Percentiles rank a stretch among this genome's conserved stretches.
Conservation (phyloP, 2,329 filamentous ascomycete genomes). For the Reticulascus tulasneorum region DNA sequence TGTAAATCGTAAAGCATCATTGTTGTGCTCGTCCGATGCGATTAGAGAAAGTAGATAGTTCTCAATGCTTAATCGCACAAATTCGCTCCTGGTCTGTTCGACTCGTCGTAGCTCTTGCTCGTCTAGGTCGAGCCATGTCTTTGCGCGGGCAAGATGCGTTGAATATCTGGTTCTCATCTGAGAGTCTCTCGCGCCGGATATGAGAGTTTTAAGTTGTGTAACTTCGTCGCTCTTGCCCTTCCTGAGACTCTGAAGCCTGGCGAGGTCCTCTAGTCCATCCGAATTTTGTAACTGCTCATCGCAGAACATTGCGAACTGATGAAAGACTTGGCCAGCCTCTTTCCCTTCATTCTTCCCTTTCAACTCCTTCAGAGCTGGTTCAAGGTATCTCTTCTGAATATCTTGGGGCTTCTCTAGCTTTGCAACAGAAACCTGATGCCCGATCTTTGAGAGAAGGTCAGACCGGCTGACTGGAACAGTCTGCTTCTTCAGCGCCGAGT, state of each 20-base stretch:
- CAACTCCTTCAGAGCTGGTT: conserved; percentile 78
- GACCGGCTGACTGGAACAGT: conserved; percentile 69
- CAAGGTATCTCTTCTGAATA: conserved; percentile 82
- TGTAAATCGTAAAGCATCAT: conserved; percentile 86
- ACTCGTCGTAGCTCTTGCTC: conserved; percentile 80
- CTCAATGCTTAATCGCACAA: conserved; percentile 83
- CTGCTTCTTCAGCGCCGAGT: conserved; percentile 61
- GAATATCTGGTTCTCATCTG: conserved; percentile 54
- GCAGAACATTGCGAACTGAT: conserved; percentile 93
- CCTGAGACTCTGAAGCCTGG: conserved; percentile 72
- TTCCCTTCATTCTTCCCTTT: conserved; percentile 62
- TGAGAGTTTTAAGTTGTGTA: conserved; percentile 61
- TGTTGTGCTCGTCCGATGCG: conserved; percentile 84
- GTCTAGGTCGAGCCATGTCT: conserved; percentile 86
- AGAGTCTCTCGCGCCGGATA: conserved; percentile 45
- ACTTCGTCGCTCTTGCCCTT: conserved; percentile 81
- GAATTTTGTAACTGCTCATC: conserved; percentile 88
- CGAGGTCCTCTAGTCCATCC: conserved; percentile 79
- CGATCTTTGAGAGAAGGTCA: conserved; percentile 81
- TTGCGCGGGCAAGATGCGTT: conserved; percentile 66
- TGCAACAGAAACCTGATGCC: conserved; percentile 83
- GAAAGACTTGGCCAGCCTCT: conserved; percentile 83
- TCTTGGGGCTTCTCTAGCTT: conserved; percentile 85
- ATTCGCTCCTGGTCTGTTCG: conserved; percentile 70
- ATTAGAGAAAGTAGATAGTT: conserved; percentile 85